phyloP scores from a whole-genome alignment of 2,329 filamentous ascomycete genomes.

The Fusarium austroafricanum region DNA sequence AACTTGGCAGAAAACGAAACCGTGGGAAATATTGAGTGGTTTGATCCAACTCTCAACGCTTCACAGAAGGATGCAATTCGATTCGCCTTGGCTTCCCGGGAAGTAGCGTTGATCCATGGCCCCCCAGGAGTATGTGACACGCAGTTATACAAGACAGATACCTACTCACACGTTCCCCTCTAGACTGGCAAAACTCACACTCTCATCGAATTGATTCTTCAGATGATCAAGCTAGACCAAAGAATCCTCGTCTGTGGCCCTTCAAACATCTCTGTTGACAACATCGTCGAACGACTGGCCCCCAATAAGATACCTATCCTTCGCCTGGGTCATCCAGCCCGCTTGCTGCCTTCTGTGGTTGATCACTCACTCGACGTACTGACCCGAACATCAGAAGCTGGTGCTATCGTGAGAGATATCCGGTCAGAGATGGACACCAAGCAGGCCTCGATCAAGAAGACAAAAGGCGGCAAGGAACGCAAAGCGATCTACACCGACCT shows the following conservation, averaged over 20 bases:
- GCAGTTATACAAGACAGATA: not conserved
- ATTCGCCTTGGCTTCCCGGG: slow-evolving; percentile 85
- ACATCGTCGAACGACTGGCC: slow-evolving; percentile 92
- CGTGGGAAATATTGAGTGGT: slow-evolving; percentile 65
- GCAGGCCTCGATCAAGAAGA: slow-evolving; percentile 89
- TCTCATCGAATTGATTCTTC: slow-evolving; percentile 93
- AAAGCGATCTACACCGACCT: slow-evolving; percentile 86
- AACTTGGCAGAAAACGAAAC: slow-evolving; percentile 58
- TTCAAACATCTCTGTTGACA: slow-evolving; percentile 97
- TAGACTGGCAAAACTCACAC: slow-evolving; percentile 97
- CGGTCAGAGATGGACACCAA: slow-evolving; percentile 93
- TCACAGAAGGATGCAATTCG: slow-evolving; percentile 75
- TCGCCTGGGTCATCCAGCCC: slow-evolving; percentile 90
- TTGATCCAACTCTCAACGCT: slow-evolving; percentile 71
- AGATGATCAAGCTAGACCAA: slow-evolving; percentile 78
- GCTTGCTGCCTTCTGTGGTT: slow-evolving; percentile 87
- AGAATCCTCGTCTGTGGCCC: slow-evolving; percentile 94
- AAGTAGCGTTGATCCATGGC: slow-evolving; percentile 92
- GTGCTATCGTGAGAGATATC: slow-evolving; percentile 88
- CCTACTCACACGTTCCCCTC: slow-evolving; percentile 8
- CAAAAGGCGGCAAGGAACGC: slow-evolving; percentile 81
- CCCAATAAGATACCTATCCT: slow-evolving; percentile 88
- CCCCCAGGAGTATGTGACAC: slow-evolving; percentile 77
- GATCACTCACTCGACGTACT: slow-evolving; percentile 92
- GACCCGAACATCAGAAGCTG: slow-evolving; percentile 90